A percentile compares a stretch with the other conserved stretches of the same genome.
phyloP scores from a whole-genome alignment of 495 filamentous ascomycete genomes.

The Margaritispora aquatica region DNA sequence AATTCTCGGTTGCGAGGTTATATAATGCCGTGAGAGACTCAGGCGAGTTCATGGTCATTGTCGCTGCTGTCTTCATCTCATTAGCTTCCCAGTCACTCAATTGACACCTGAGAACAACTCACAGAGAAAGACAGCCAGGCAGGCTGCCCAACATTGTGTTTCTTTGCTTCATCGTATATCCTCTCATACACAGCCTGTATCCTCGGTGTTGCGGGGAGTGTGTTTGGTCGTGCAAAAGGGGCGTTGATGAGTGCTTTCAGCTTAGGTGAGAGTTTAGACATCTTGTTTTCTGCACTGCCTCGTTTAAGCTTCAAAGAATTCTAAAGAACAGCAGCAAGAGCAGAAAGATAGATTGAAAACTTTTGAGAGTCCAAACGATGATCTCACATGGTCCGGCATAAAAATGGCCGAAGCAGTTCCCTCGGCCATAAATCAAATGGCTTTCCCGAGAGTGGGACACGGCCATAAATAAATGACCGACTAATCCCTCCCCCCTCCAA shows the following conservation, averaged over 20 bases:
- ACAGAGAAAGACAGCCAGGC: slow-evolving; percentile 65
- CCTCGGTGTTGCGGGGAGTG: slow-evolving; percentile 52
- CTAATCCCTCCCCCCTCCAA: neutral
- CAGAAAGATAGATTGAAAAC: neutral
- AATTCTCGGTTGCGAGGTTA: slow-evolving; percentile 38
- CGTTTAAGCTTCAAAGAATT: too few relatives aligned
- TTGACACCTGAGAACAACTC: slow-evolving; percentile 13
- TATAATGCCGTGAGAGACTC: slow-evolving; percentile 53
- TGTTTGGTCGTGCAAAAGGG: slow-evolving; percentile 57
- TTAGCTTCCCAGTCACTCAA: neutral
- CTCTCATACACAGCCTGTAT: slow-evolving; percentile 54
- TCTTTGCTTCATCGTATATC: slow-evolving; percentile 47
- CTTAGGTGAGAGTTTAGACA: slow-evolving; percentile 62
- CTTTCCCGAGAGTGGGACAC: neutral
- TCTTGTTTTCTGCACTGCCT: slow-evolving; percentile 21
- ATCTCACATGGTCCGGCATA: neutral
- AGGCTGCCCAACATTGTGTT: slow-evolving; percentile 48
- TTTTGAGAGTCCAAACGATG: neutral
- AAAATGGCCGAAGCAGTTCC: neutral
- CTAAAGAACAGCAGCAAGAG: neutral
- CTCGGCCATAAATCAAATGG: neutral
- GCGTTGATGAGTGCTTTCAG: slow-evolving; percentile 70
- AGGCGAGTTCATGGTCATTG: slow-evolving; percentile 71
- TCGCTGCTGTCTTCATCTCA: slow-evolving; percentile 52
- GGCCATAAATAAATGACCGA: neutral